These are phyloP conservation scores for Chaetomium tenue DNA, from an alignment of 495 filamentous ascomycete species.

Conservation along the genomic window DNA sequence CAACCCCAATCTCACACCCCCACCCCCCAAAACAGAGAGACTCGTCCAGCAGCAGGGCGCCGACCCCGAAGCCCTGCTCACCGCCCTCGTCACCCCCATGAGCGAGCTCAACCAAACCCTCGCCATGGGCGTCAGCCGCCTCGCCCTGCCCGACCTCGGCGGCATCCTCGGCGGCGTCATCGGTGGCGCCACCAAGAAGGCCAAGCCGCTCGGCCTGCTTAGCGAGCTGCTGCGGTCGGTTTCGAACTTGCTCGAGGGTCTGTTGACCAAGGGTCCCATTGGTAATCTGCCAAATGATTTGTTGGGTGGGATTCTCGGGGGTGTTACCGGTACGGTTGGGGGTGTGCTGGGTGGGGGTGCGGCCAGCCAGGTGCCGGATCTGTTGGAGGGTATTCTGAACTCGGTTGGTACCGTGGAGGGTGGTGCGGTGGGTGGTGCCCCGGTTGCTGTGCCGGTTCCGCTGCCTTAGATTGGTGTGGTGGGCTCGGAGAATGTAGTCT, in stretches of 20 bases:
- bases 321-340: neutral
- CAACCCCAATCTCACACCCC: neutral
- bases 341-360: neutral
- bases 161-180: slow-evolving; percentile 5
- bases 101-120: slow-evolving; percentile 19
- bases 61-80: slow-evolving; percentile 11
- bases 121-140: slow-evolving; percentile 12
- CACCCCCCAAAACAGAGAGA: slow-evolving; percentile 15
- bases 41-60: slow-evolving; percentile 15
- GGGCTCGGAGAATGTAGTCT: neutral
- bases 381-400: slow-evolving; percentile 18
- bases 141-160: slow-evolving; percentile 9
- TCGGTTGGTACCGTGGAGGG: neutral
- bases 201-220: slow-evolving; percentile 7
- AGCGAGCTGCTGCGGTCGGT: neutral
- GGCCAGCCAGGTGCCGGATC: slow-evolving; percentile 1
- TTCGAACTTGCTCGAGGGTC: slow-evolving; percentile 9
- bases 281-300: slow-evolving; percentile 13
- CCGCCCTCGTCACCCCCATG: slow-evolving; percentile 18
- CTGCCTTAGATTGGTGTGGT: neutral
- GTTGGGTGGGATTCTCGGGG: neutral
- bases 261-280: neutral
- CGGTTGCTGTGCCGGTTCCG: neutral
- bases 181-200: neutral
- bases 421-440: neutral